These are phyloP conservation scores for Rhizopus delemar DNA, from an alignment of 371 early-diverging fungal genomes.

Conservation along the genomic window DNA sequence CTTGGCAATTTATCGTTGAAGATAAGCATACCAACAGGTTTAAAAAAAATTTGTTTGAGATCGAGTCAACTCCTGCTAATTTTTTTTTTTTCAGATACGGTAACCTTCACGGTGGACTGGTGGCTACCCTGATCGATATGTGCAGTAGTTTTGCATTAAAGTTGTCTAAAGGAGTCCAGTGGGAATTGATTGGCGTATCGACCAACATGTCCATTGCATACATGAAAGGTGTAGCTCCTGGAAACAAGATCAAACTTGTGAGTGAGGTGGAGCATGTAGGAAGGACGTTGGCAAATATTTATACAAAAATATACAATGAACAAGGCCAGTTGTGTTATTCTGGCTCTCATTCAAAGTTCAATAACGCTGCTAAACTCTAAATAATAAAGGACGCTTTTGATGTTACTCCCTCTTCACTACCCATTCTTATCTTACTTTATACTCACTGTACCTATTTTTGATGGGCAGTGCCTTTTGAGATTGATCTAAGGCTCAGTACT, in stretches of 20 bases:
- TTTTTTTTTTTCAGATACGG: constrained; percentile 15
- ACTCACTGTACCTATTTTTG: no score
- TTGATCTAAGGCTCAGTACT: no score
- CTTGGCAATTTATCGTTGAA: constrained; percentile 39
- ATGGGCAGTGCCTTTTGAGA: no score
- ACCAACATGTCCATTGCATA: constrained; percentile 42
- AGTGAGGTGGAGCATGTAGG: constrained; percentile 44
- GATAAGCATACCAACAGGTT: constrained; percentile 42
- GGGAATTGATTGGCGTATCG: constrained; percentile 40
- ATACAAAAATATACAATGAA: constrained; percentile 39
- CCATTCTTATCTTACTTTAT: no score
- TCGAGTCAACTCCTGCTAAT: neutral
- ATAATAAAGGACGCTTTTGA: neutral
- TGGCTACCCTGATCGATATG: constrained; percentile 50
- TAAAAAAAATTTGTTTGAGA: neutral
- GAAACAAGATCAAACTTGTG: constrained; percentile 32
- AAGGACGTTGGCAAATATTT: constrained; percentile 36
- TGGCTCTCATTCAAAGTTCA: constrained; percentile 45
- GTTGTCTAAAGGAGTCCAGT: constrained; percentile 25
- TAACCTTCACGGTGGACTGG: constrained; percentile 48
- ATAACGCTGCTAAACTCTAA: constrained; percentile 37
- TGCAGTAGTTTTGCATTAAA: constrained; percentile 45
- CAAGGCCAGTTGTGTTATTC: constrained; percentile 35
- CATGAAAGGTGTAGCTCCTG: constrained; percentile 33
- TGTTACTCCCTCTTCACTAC: no score